These are phyloP conservation scores for Leucogyrophana mollusca DNA, from an alignment of 768 basidiomycete species.

Conservation along the genomic window DNA sequence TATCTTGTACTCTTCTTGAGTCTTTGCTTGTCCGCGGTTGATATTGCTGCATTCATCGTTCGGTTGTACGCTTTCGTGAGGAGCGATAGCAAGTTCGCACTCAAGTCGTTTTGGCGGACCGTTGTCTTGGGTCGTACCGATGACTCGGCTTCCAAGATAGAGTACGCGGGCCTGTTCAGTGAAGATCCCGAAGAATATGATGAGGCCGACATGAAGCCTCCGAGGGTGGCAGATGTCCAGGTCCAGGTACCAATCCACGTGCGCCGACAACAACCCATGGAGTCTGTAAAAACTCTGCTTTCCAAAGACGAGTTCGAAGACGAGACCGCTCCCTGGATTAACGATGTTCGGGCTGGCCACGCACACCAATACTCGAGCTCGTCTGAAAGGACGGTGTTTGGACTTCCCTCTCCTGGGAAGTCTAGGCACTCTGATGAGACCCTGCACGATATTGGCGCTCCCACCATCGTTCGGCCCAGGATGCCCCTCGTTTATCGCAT, in stretches of 20 bases:
- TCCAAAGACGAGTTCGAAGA: constrained; percentile 28
- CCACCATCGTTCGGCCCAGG: constrained; percentile 9
- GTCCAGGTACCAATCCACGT: constrained; percentile 9
- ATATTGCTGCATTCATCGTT: constrained; percentile 49
- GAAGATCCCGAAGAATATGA: constrained; percentile 59
- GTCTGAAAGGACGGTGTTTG: constrained; percentile 57
- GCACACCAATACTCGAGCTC: constrained; percentile 42
- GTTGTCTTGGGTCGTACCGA: constrained; percentile 51
- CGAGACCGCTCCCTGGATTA: constrained; percentile 55
- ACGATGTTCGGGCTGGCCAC: constrained; percentile 25
- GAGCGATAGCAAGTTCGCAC: constrained; percentile 41
- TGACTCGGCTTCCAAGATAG: constrained; percentile 24
- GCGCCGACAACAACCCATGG: constrained; percentile 16
- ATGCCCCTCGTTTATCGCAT: constrained; percentile 37
- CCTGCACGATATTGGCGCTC: constrained; percentile 41
- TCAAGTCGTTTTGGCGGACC: constrained; percentile 55
- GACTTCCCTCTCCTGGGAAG: constrained; percentile 36
- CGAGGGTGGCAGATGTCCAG: constrained; percentile 6
- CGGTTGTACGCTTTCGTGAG: constrained; percentile 51
- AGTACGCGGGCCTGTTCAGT: constrained; percentile 58
- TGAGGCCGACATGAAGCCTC: constrained; percentile 39
- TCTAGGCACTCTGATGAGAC: constrained; percentile 58
- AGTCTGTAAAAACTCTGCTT: constrained; percentile 21
- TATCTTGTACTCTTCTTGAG: constrained; percentile 51
- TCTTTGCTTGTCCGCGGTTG: constrained; percentile 46